phyloP scores from a whole-genome alignment of 2,329 filamentous ascomycete species.

The Elsinoe batatas region DNA sequence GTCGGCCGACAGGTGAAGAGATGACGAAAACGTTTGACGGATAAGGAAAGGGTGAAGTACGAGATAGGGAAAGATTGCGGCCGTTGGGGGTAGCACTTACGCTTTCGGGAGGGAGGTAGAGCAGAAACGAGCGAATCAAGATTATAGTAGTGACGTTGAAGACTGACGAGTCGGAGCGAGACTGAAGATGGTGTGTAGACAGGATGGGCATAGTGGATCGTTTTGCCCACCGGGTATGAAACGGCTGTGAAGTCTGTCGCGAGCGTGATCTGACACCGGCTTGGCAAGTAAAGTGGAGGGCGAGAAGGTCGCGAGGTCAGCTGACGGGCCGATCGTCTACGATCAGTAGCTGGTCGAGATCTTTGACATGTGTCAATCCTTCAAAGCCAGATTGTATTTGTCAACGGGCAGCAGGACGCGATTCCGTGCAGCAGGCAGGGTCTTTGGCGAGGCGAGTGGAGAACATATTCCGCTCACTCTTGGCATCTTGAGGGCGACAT shows the following conservation, averaged over 20 bases:
- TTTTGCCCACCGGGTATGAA: neutral
- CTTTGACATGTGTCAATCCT: neutral
- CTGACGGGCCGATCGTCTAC: neutral
- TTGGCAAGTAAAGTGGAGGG: neutral
- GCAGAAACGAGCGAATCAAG: constrained; percentile 5
- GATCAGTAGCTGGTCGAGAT: neutral
- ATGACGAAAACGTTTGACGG: neutral
- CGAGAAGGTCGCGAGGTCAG: constrained; percentile 1
- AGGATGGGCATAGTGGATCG: constrained; percentile 1
- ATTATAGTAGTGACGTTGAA: constrained; percentile 3
- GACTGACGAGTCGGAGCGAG: neutral
- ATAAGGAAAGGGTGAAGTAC: neutral
- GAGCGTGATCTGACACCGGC: neutral
- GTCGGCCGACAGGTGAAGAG: neutral
- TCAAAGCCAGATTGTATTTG: neutral
- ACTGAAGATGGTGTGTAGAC: neutral
- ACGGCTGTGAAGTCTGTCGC: constrained; percentile 4
- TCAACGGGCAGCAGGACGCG: neutral
- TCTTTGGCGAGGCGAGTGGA: neutral
- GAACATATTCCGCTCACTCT: neutral
- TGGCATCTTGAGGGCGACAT: neutral
- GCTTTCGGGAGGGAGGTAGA: neutral
- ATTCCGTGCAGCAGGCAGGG: neutral
- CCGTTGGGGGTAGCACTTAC: neutral
- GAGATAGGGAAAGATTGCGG: constrained; percentile 7